These are phyloP conservation scores for Linum usitatissimum DNA, from an alignment of 345 rosid genomes.

Conservation along the genomic window DNA sequence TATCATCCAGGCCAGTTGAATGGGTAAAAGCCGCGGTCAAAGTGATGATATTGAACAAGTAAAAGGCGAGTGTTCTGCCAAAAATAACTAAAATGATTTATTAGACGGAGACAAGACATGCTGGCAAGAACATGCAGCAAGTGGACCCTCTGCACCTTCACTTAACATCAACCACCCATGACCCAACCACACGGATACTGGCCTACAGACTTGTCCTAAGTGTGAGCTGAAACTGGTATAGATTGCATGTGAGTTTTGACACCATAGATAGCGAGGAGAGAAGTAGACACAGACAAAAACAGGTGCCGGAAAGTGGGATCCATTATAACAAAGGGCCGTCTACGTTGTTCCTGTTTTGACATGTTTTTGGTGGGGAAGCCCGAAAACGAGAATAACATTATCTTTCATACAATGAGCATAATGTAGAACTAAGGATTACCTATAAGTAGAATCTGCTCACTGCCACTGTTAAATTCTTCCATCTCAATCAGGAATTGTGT, in stretches of 20 bases:
- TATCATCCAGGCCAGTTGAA: too few species aligned
- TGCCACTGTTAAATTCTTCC: slow-evolving; percentile 90
- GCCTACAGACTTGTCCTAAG: background rate
- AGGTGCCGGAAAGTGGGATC: background rate
- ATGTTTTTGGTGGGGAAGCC: background rate
- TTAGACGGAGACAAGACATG: background rate
- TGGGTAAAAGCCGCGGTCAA: too few species aligned
- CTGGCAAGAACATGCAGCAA: background rate
- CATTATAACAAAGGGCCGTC: background rate
- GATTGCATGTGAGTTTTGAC: background rate
- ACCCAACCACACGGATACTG: background rate
- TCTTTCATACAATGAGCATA: background rate
- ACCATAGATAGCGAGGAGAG: background rate
- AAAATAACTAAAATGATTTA: too few species aligned
- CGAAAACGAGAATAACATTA: background rate
- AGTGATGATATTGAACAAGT: background rate
- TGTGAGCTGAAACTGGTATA: background rate
- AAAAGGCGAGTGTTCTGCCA: too few species aligned
- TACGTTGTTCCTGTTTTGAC: background rate
- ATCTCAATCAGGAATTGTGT: slow-evolving; percentile 92
- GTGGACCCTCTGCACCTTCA: background rate
- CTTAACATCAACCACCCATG: background rate
- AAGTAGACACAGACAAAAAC: background rate
- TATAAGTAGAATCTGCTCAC: slow-evolving; percentile 88
- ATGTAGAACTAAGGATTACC: slow-evolving; percentile 33